Conservation (phyloP, 345 rosid species). For the Hibiscus syriacus region DNA sequence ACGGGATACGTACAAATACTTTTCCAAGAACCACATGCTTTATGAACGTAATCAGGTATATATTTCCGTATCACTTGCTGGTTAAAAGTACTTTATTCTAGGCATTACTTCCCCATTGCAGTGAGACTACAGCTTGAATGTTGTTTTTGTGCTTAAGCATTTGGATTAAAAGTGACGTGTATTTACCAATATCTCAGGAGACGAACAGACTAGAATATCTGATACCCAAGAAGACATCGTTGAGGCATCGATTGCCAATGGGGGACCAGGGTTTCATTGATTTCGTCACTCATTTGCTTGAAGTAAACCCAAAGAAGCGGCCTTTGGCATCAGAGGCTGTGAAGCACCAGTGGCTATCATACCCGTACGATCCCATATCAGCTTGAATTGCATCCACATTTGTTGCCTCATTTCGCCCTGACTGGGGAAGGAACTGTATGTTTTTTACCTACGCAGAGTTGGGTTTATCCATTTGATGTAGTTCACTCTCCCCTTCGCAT, state of each 20-base stretch:
- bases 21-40: too few species aligned
- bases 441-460: constrained; percentile 13
- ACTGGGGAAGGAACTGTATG: constrained; percentile 19
- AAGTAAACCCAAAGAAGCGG: constrained; percentile 85
- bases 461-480: not conserved
- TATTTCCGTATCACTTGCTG: not conserved
- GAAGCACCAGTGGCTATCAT: constrained; percentile 87
- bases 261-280: too few species aligned
- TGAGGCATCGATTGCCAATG: too few species aligned
- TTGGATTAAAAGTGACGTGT: not conserved
- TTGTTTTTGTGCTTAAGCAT: not conserved
- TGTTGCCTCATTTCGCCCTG: constrained; percentile 3
- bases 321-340: constrained; percentile 84
- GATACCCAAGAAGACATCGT: too few species aligned
- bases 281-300: constrained; percentile 79
- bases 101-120: not conserved
- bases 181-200: constrained; percentile 35
- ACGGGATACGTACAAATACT: constrained; percentile 88
- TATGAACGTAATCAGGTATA: too few species aligned
- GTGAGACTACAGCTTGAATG: not conserved
- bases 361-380: constrained; percentile 91
- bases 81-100: not conserved
- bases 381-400: constrained; percentile 33
- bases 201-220: too few species aligned
- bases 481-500: constrained; percentile 6